These are phyloP conservation scores for Entophlyctis luteolus DNA, from an alignment of 192 early-diverging fungal species.

Conservation along the genomic window DNA sequence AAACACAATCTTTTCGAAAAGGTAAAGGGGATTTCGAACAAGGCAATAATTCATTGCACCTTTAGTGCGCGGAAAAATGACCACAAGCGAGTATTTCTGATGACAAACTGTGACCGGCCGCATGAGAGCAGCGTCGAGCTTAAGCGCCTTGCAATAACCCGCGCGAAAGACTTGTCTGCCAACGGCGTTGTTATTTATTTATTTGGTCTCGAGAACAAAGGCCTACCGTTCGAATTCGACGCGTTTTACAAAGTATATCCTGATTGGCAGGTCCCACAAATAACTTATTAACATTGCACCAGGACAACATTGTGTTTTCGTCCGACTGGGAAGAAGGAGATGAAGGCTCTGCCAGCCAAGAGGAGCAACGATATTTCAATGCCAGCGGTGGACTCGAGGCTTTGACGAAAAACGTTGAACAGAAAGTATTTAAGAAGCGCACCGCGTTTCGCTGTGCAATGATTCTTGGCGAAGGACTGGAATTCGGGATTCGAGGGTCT, in stretches of 20 bases:
- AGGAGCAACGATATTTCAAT: slow-evolving; percentile 8
- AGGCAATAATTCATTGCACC: not conserved
- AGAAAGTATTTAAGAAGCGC: slow-evolving; percentile 63
- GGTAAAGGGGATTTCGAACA: slow-evolving; percentile 33
- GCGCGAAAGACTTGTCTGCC: slow-evolving; percentile 43
- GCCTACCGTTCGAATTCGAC: slow-evolving; percentile 47
- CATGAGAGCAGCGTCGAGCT: slow-evolving; percentile 44
- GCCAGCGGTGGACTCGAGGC: slow-evolving; percentile 36
- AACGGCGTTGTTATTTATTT: slow-evolving; percentile 9
- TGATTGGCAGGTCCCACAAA: not conserved
- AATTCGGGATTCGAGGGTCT: slow-evolving; percentile 67
- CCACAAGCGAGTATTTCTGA: slow-evolving; percentile 65
- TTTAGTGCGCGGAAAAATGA: slow-evolving; percentile 46
- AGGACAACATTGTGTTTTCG: slow-evolving; percentile 19
- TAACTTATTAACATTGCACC: slow-evolving; percentile 5
- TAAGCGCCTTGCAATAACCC: slow-evolving; percentile 49
- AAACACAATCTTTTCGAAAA: slow-evolving; percentile 55
- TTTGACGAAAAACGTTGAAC: slow-evolving; percentile 49
- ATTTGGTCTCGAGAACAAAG: slow-evolving; percentile 11
- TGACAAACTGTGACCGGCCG: slow-evolving; percentile 69
- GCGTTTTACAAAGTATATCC: slow-evolving; percentile 58
- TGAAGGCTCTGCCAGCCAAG: no score
- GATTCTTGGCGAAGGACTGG: slow-evolving; percentile 54
- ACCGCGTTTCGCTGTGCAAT: slow-evolving; percentile 59
- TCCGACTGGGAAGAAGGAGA: no score